Base-by-base conservation (phyloP, 2,329 filamentous ascomycete species). In the Ustulina deusta region DNA sequence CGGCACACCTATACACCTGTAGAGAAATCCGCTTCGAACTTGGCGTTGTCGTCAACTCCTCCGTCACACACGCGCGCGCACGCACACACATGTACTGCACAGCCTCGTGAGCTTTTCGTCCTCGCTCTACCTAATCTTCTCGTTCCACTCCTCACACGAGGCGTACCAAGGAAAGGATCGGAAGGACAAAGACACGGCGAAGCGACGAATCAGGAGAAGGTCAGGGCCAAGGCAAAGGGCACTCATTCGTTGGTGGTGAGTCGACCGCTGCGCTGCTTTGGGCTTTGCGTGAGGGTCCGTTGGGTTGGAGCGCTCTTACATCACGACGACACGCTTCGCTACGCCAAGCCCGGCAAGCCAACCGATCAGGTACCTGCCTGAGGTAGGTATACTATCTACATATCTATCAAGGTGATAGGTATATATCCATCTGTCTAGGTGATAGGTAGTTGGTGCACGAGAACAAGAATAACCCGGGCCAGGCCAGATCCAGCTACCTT, bases 31-130 rank as follows among this genome's bases (percentile, higher is more conserved):
- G 42, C 49, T 13, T 36, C 20, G 27, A 61, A 32, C 27, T 40
- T 51, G 46, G 49, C 38, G 29, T 52, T 17, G 54, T 63, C 25
- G 57, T 65, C 56, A 38, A 60, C 29, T 17, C 27, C n/a, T n/a
- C 17, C 56, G 38, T 22, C 25, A 42, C 40, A 36, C 44, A 25
- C 46, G 34, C 56, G 32, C 15, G 6, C 56, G 46, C 40, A 42
- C 48, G n/a, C 51, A 44, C 15, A 9, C 56, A 44, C 40, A 42
- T 38, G n/a, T 42, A 44, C 46, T 55, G 49, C 65, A 67, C 55
- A 67, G 65, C 65, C 65, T 60, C 57, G 38, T 36, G 49, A 56
- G 22, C 48, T 42, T 48, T 40, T 59, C 40, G 25, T 49, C 42
- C 58, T 32, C 38, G 25, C 17, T 25, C 7, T 38, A 29, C 7